Evolutionary conservation across 2,329 filamentous ascomycete species (phyloP), one percentile per base, ranked within the genome.

Genomic region (Neonectria faginata): DNA sequence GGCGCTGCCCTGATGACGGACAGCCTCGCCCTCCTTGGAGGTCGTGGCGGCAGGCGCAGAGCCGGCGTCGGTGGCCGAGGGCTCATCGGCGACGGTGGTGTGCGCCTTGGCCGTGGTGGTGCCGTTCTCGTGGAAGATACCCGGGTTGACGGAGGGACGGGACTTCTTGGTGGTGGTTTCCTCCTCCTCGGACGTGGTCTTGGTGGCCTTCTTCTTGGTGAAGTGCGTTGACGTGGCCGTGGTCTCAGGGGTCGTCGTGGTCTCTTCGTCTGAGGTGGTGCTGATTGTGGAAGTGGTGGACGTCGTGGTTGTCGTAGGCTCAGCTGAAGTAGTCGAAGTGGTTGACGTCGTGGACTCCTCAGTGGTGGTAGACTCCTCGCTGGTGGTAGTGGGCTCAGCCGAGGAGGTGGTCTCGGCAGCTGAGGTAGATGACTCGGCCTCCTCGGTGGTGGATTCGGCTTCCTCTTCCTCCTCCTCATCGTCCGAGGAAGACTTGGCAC

Each of bases 51-150:
- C 67, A 11, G 75, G 67, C 70, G 75, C 73, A 22, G 76, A 71
- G 12, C 72, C 73, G 14, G 62, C 64, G 55, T 74, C 62, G 47
- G 74, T 67, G 18, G 73, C 64, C 9, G 73, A 68, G 12, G 74
- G 67, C 22, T 66, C 64, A 33, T 60, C 63, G 10, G 61, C 55
- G 50, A 57, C 29, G 33, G 57, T 27, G 12, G 53, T 22, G 22
- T 39, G 29, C 9, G 65, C 68, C 29, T 51, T 29, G 14, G 71
- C 52, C 14, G 74, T 71, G 12, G 73, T 67, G 18, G 79, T 83
- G 66, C 73, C 74, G 60, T 85, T 85, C 78, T 88, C 84, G 60
- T 84, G 84, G 80, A 88, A 88, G 69, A 88, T 80, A 70, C 82
- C 85, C 14, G 82, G 82, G 62, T 67, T 70, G 55, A 70, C 67